Percentiles rank a stretch among this genome's conserved stretches.
phyloP scores from a whole-genome alignment of 768 basidiomycete genomes.

The Crepidotus variabilis region DNA sequence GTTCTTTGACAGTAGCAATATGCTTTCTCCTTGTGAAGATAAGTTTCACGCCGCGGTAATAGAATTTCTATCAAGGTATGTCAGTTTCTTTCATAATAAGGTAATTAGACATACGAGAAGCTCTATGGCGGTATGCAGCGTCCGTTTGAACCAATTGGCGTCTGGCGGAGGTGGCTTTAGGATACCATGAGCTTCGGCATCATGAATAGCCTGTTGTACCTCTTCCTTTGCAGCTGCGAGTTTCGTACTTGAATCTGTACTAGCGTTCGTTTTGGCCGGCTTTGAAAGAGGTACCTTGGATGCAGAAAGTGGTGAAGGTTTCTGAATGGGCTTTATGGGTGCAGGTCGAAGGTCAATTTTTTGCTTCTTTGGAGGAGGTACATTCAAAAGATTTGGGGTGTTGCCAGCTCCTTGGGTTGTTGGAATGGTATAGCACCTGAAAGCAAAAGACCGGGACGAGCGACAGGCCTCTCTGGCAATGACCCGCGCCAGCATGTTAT shows the following conservation, averaged over 20 bases:
- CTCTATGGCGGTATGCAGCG: slow-evolving; percentile 45
- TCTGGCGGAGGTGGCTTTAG: slow-evolving; percentile 60
- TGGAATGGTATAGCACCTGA: slow-evolving; percentile 17
- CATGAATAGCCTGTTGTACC: slow-evolving; percentile 57
- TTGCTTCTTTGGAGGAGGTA: slow-evolving; percentile 33
- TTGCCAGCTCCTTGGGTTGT: slow-evolving; percentile 8
- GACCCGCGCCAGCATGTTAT: slow-evolving; percentile 3
- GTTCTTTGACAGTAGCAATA: slow-evolving; percentile 47
- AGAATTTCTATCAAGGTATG: slow-evolving; percentile 66
- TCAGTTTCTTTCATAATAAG: background rate
- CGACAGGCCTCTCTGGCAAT: slow-evolving; percentile 8
- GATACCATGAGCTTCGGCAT: slow-evolving; percentile 67
- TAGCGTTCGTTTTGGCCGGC: slow-evolving; percentile 14
- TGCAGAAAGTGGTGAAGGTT: slow-evolving; percentile 20
- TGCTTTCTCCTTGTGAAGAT: slow-evolving; percentile 60
- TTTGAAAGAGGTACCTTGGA: slow-evolving; percentile 12
- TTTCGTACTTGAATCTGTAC: slow-evolving; percentile 12
- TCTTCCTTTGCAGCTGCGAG: slow-evolving; percentile 41
- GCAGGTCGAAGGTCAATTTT: slow-evolving; percentile 62
- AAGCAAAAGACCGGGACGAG: slow-evolving; percentile 8
- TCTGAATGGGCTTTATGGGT: slow-evolving; percentile 41
- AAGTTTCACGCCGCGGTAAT: slow-evolving; percentile 70
- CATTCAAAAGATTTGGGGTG: slow-evolving; percentile 4
- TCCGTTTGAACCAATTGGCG: slow-evolving; percentile 52
- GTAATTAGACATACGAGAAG: slow-evolving; percentile 33